Conservation (phyloP, 1,284 basidiomycete species). For the Caloboletus firmus region DNA sequence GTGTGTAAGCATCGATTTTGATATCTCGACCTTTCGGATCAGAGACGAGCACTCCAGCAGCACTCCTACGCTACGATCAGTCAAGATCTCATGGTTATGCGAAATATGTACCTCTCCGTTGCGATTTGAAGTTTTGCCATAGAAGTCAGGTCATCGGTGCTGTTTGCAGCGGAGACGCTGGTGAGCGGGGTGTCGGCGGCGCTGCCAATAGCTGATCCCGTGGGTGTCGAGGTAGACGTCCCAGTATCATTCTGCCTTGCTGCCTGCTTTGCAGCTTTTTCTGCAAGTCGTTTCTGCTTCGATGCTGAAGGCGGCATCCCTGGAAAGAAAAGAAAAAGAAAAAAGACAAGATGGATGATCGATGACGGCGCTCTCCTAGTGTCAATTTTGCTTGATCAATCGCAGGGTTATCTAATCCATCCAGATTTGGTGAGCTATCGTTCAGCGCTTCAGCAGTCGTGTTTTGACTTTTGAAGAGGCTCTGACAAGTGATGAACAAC, state of each 20-base stretch:
- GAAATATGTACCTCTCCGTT: constrained; percentile 70
- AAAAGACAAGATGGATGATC: constrained; percentile 20
- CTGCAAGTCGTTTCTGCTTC: constrained; percentile 85
- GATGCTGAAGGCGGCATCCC: constrained; percentile 75
- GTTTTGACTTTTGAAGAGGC: not conserved
- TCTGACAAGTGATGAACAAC: too few species aligned
- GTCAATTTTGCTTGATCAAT: constrained; percentile 23
- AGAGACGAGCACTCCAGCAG: constrained; percentile 89
- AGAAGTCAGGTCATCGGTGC: constrained; percentile 68
- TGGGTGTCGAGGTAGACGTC: constrained; percentile 56
- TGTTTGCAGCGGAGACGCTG: constrained; percentile 70
- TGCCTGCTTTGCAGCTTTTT: constrained; percentile 82
- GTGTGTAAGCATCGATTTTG: constrained; percentile 95
- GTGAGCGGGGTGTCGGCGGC: constrained; percentile 76
- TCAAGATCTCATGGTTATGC: not conserved
- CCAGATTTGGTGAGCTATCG: constrained; percentile 7
- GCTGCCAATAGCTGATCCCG: constrained; percentile 64
- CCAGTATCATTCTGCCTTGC: constrained; percentile 47
- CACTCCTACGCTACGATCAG: constrained; percentile 55
- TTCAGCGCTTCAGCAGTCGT: too few species aligned
- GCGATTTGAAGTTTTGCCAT: constrained; percentile 89
- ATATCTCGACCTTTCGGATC: constrained; percentile 93
- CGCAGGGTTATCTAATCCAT: constrained; percentile 30
- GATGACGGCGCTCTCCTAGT: constrained; percentile 18
- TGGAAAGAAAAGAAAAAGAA: constrained; percentile 5